phyloP scores from a whole-genome alignment of 2,329 filamentous ascomycete species.

The Alternaria incomplexa region DNA sequence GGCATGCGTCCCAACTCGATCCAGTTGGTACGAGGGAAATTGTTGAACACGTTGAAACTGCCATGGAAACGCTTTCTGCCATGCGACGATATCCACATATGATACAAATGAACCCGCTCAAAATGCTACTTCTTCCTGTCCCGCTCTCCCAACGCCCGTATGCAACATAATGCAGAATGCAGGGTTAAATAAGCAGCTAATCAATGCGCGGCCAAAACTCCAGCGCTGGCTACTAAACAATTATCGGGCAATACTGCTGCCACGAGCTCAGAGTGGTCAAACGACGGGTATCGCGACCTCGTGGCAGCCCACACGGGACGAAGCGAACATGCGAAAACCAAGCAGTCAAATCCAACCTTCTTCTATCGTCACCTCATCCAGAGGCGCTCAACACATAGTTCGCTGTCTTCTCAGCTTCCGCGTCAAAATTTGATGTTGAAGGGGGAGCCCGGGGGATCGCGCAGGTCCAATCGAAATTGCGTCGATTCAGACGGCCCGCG shows the following conservation, averaged over 20 bases:
- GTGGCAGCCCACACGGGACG: constrained; percentile 34
- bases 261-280: constrained; percentile 37
- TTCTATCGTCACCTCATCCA: constrained; percentile 28
- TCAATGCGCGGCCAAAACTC: constrained; percentile 38
- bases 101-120: constrained; percentile 28
- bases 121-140: constrained; percentile 21
- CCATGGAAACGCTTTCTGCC: constrained; percentile 16
- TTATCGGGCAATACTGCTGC: constrained; percentile 34
- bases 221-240: constrained; percentile 38
- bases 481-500: constrained; percentile 39
- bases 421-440: constrained; percentile 48
- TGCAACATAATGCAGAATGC: constrained; percentile 34
- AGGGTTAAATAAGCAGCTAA: constrained; percentile 26
- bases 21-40: constrained; percentile 8
- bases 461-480: constrained; percentile 44
- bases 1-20: constrained; percentile 10
- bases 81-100: constrained; percentile 19
- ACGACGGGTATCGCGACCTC: constrained; percentile 45
- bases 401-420: constrained; percentile 7
- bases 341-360: constrained; percentile 29
- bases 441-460: constrained; percentile 45
- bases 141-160: constrained; percentile 20
- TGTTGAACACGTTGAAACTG: constrained; percentile 15
- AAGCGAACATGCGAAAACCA: constrained; percentile 37
- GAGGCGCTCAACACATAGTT: constrained; percentile 7